Percentiles rank a stretch among this genome's conserved stretches.
Evolutionary conservation across 1,139 yeast genomes (phyloP).

Genomic region (Suhomyces atakaporum): DNA sequence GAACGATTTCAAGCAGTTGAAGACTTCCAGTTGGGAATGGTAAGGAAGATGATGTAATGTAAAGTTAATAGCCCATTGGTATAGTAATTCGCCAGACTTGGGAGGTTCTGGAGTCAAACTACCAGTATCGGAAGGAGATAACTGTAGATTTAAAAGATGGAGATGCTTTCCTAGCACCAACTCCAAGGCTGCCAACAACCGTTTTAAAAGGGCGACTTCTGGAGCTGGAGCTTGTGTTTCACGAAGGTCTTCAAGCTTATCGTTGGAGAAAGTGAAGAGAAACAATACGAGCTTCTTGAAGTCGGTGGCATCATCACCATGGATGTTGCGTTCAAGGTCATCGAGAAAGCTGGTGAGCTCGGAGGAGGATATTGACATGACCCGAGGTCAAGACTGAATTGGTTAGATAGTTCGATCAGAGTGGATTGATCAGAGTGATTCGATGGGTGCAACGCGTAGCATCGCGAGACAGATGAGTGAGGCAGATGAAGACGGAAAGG

Average conservation of each 20-base stretch:
- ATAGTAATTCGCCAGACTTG: conserved; percentile 17
- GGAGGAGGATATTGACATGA: conserved; percentile 8
- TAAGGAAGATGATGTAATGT: conserved; percentile 28
- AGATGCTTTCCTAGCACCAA: conserved; percentile 32
- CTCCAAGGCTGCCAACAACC: conserved; percentile 31
- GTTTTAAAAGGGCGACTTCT: conserved; percentile 22
- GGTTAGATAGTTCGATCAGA: no score
- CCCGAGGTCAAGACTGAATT: no score
- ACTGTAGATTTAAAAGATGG: conserved; percentile 26
- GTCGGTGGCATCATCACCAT: conserved; percentile 36
- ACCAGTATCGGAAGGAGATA: conserved; percentile 15
- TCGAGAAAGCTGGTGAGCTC: conserved; percentile 27
- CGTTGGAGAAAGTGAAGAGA: conserved; percentile 34
- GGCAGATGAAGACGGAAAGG: no score
- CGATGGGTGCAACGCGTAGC: no score
- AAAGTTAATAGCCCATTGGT: conserved; percentile 37
- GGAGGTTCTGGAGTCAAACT: conserved; percentile 1
- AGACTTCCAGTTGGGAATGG: conserved; percentile 16
- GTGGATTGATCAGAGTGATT: no score
- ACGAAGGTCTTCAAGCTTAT: conserved; percentile 19
- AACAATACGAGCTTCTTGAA: conserved; percentile 39
- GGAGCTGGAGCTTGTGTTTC: no score
- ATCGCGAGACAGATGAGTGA: no score
- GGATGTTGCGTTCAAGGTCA: conserved; percentile 38
- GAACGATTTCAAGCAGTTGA: conserved; percentile 31